These are phyloP conservation scores for Colletotrichum cuscutae DNA, from an alignment of 2,329 filamentous ascomycete genomes.

Conservation along the genomic window DNA sequence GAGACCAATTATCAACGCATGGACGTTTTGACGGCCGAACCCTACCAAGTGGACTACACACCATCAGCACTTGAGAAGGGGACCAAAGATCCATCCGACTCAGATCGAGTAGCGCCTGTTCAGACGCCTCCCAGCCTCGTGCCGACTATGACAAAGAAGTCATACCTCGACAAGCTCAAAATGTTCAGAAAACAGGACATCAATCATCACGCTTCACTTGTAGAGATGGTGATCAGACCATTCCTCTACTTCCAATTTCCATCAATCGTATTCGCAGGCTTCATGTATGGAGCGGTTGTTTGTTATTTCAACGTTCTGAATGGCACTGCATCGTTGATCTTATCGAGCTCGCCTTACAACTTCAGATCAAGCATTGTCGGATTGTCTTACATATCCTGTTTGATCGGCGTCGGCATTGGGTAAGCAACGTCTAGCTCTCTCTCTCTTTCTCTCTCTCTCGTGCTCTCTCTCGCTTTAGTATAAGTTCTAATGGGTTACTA, in stretches of 20 bases:
- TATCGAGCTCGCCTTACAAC: neutral
- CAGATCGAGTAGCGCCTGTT: neutral
- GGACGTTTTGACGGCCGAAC: neutral
- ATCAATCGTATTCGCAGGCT: neutral
- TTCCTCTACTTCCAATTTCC: neutral
- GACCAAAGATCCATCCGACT: neutral
- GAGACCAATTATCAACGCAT: conserved; percentile 64
- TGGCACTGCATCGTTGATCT: neutral
- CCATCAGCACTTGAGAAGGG: neutral
- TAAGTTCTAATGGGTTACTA: neutral
- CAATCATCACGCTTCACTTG: neutral
- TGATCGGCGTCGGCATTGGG: neutral
- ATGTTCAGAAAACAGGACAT: neutral
- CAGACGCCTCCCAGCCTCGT: neutral
- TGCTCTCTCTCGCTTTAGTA: neutral
- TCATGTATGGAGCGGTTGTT: neutral
- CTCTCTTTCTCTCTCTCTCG: no score
- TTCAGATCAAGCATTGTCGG: neutral
- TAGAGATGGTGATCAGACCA: neutral
- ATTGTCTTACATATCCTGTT: neutral
- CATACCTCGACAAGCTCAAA: neutral
- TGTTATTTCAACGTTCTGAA: neutral
- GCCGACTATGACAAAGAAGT: neutral
- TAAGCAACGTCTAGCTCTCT: neutral
- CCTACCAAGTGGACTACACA: neutral